Evolutionary conservation across 345 rosid genomes (phyloP).

Genomic region (Pugionium cornutum): DNA sequence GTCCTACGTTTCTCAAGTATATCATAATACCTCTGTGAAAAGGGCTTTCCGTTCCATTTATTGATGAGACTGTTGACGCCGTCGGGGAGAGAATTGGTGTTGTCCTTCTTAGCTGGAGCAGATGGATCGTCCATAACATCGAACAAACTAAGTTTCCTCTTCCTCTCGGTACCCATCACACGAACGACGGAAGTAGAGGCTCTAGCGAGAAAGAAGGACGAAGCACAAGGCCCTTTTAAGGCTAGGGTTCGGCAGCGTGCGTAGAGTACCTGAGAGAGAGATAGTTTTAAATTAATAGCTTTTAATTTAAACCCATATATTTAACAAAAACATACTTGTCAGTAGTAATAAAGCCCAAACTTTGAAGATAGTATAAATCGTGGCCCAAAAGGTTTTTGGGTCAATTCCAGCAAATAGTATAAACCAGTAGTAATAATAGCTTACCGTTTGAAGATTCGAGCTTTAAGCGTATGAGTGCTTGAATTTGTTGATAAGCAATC

Average conservation of each 20-base stretch:
- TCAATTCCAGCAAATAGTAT: no score
- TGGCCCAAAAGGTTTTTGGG: no score
- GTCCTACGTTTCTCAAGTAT: slow-evolving; percentile 82
- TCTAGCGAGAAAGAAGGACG: neutral
- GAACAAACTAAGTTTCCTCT: slow-evolving; percentile 85
- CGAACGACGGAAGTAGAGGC: neutral
- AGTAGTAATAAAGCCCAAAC: no score
- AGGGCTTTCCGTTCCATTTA: slow-evolving; percentile 80
- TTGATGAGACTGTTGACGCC: slow-evolving; percentile 44
- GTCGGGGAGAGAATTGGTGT: slow-evolving; percentile 29
- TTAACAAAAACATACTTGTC: neutral
- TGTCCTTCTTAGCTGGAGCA: slow-evolving; percentile 42
- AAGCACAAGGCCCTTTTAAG: no score
- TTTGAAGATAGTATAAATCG: no score
- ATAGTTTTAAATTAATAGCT: neutral
- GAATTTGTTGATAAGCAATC: slow-evolving; percentile 1
- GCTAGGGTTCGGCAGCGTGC: slow-evolving; percentile 32
- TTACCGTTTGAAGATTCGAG: slow-evolving; percentile 37
- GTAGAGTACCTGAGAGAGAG: neutral
- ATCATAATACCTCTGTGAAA: slow-evolving; percentile 70
- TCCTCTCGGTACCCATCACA: slow-evolving; percentile 76
- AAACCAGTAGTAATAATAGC: neutral
- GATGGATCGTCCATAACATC: slow-evolving; percentile 82
- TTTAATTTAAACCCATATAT: slow-evolving; percentile 9
- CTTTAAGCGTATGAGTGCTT: neutral